Base-by-base conservation (phyloP, 805 yeast genomes). In the Starmerella floricola region DNA sequence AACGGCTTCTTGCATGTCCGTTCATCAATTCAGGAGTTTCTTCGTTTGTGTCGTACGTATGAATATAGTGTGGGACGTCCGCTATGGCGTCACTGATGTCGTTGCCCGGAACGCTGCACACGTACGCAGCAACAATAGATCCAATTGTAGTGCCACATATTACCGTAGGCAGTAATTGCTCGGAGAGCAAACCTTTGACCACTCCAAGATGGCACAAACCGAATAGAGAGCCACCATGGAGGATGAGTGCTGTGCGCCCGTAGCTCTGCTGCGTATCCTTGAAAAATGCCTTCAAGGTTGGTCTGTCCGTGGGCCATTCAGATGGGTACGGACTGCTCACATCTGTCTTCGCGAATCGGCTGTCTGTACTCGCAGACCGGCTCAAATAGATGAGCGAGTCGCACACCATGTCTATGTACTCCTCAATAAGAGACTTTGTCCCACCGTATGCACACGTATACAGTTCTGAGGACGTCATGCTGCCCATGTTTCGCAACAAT, bases 161-260 rank as follows among this genome's bases (percentile, higher is more conserved):
- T 2, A 91, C 81, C 32, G 80, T 65, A 0, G 98, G 98, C 39
- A 91, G 65, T 30, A 87, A 62, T 1, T 81, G 79, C 48, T 79
- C 76, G 49, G 72, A 71, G 46, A 79, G 73, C n/a, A 91, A 65
- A 0, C 91, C 88, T 48, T 80, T 79, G 8, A 88, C 82, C 1
- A 87, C 95, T 2, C 98, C 98, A 28, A 91, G 58, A 60, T 91
- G 98, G 54, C 94, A 87, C 47, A 91, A 64, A 0, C 98, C 97
- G 63, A 88, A 91, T 18, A 91, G 63, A 0, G 96, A 81, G 2
- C 98, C 97, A 23, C 98, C 98, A 61, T 91, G 96, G 20, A 91
- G 65, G 30, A 88, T 74, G 43, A 91, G 66, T 0, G 96, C 96
- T 0, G 97, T 85, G 36, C 84, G 74, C 0, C 98, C 98, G 59